phyloP scores from a whole-genome alignment of 805 yeast genomes.

The Hanseniaspora lindneri region DNA sequence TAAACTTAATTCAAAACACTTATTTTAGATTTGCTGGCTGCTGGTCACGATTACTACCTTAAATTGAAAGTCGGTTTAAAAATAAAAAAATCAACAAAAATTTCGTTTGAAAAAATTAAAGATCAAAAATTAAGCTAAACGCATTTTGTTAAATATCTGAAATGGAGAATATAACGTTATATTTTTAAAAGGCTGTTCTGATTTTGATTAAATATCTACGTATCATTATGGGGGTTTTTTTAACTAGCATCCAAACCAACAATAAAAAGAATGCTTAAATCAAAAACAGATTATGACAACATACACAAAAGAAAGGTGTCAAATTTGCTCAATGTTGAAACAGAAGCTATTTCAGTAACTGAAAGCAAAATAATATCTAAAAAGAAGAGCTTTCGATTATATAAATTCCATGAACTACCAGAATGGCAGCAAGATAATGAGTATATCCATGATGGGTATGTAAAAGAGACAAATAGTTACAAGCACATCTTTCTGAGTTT shows the following conservation, averaged over 20 bases:
- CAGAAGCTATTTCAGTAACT: no score
- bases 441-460: constrained; percentile 51
- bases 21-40: no score
- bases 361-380: no score
- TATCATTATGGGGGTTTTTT: no score
- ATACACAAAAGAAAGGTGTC: neutral
- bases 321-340: neutral
- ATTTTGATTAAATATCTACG: no score
- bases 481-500: constrained; percentile 38
- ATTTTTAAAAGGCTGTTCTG: no score
- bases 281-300: neutral
- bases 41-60: no score
- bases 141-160: no score
- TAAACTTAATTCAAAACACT: no score
- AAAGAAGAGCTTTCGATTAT: neutral
- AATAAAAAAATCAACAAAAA: neutral
- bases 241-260: neutral
- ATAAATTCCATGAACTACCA: constrained; percentile 41
- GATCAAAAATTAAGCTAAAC: neutral
- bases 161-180: no score
- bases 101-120: neutral
- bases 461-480: constrained; percentile 41
- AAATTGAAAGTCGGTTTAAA: no score
- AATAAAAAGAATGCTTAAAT: no score
- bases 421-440: constrained; percentile 68